Base-by-base conservation (phyloP, 2,329 filamentous ascomycete species). In the Fusarium protoensiforme region DNA sequence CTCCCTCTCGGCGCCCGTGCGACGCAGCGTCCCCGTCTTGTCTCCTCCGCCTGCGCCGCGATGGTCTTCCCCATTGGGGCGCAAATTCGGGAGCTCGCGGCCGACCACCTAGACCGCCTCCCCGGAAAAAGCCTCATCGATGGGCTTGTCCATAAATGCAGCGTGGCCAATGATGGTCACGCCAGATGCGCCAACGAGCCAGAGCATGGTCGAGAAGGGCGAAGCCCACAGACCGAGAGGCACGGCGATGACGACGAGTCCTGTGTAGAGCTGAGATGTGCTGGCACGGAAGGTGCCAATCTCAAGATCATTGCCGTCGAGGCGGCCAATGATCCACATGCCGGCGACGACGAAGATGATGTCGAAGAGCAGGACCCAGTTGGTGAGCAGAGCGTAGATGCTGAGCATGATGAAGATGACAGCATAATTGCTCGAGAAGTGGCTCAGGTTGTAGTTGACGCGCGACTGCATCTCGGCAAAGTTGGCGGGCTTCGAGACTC, bases 101-200 rank as follows among this genome's bases (percentile, higher is more conserved):
- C 94, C 96, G 96, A 98, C 95, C 95, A 97, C 90, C 92, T 98
- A 99, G 93, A 99, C 96, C 95, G 96, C 96, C 96, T 99, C 96
- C 95, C 97, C 96, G 90, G 96, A 98, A 98, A 99, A 99, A 98
- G 95, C 95, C 95, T 97, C 96, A 92, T 98, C 96, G 88, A 98
- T 98, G 68, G 96, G 96, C 90, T 98, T 98, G 84, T 98, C 96
- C 93, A 98, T 92, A 82, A 98, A 91, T 73, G 95, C 90, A 78
- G 96, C 96, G 86, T 99, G 96, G 85, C 96, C 96, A 76, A 98
- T 87, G 77, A 98, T 97, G 82, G 92, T 94, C 82, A 98, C 94
- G 83, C 94, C 95, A 78, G 93, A 96, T 78, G 96, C 96, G 82
- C 96, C 96, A 81, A 98, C 94, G 82, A 99, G 90, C 96, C 96